These are phyloP conservation scores for Bremia lactucae DNA, from an alignment of 352 stramenopile genomes.

Conservation along the genomic window DNA sequence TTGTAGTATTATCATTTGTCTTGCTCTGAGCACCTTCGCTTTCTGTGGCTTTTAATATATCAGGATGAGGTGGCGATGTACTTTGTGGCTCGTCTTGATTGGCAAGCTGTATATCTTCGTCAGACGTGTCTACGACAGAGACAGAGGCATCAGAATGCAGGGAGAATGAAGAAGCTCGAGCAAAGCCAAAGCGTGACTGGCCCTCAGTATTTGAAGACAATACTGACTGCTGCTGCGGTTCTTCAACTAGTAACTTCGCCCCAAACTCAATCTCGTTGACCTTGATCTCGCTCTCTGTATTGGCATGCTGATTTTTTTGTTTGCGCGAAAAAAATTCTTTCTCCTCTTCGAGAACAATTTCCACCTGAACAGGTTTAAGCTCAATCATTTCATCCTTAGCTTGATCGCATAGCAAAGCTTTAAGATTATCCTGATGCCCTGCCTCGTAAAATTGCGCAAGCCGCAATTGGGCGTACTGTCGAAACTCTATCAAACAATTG, in stretches of 20 bases:
- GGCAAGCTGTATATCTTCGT: constrained; percentile 4
- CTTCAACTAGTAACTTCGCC: constrained; percentile 2
- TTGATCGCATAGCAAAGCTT: constrained; percentile 30
- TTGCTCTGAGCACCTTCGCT: constrained; percentile 1
- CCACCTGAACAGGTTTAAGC: constrained; percentile 29
- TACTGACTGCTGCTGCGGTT: constrained; percentile 5
- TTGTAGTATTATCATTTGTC: constrained; percentile 4
- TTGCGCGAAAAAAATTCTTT: constrained; percentile 44
- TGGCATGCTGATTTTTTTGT: constrained; percentile 14
- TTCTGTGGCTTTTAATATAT: constrained; percentile 12
- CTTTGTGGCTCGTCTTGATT: constrained; percentile 11
- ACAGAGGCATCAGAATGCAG: constrained; percentile 2
- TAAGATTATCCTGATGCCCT: constrained; percentile 26
- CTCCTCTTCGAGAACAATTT: constrained; percentile 48
- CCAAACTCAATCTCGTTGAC: constrained; percentile 1
- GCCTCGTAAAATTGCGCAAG: constrained; percentile 39
- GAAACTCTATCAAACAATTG: constrained; percentile 42
- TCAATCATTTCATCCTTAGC: constrained; percentile 40
- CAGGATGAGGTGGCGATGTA: constrained; percentile 15
- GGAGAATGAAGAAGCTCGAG: constrained; percentile 17
- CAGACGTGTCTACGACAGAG: neutral
- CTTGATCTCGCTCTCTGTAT: constrained; percentile 2
- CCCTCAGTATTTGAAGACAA: neutral
- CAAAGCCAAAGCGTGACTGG: constrained; percentile 54
- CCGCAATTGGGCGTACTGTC: constrained; percentile 38